phyloP scores from a whole-genome alignment of 1,284 basidiomycete species.

The Inonotus obliquus region DNA sequence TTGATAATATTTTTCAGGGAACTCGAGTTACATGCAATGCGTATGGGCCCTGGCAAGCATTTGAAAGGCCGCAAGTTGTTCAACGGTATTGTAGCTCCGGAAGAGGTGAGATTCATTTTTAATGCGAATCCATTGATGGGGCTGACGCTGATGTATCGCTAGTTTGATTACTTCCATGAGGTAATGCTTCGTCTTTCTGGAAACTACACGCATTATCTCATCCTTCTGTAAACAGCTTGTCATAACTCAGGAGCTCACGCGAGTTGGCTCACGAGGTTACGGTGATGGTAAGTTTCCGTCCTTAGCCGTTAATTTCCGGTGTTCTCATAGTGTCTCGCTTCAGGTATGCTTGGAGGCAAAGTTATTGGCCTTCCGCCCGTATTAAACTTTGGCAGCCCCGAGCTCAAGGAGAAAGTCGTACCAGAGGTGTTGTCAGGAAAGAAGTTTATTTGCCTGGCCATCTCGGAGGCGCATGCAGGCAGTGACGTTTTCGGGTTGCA shows the following conservation, averaged over 20 bases:
- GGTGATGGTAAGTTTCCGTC: slow-evolving; percentile 39
- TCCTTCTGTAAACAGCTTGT: slow-evolving; percentile 51
- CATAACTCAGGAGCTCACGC: slow-evolving; percentile 80
- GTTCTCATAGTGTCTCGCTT: not conserved
- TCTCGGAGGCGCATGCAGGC: slow-evolving; percentile 89
- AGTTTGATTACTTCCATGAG: slow-evolving; percentile 83
- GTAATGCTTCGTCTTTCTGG: slow-evolving; percentile 27
- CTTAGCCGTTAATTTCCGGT: not conserved
- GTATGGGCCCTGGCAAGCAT: slow-evolving; percentile 83
- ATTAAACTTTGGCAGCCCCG: slow-evolving; percentile 79
- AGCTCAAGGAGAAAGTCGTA: slow-evolving; percentile 73
- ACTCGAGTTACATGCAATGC: slow-evolving; percentile 82
- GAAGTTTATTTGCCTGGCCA: slow-evolving; percentile 80
- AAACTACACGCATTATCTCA: not conserved
- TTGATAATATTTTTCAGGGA: slow-evolving; percentile 35
- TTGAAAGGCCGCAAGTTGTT: slow-evolving; percentile 79
- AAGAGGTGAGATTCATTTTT: slow-evolving; percentile 55
- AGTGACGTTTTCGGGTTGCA: slow-evolving; percentile 83
- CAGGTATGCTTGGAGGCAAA: slow-evolving; percentile 66
- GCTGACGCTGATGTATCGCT: not conserved
- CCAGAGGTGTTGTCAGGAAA: slow-evolving; percentile 78
- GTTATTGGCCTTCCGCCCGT: slow-evolving; percentile 80
- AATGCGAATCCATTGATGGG: slow-evolving; percentile 5
- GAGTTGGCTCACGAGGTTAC: slow-evolving; percentile 60
- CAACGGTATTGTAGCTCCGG: slow-evolving; percentile 79